Base-by-base conservation (phyloP, 805 yeast genomes). In the Vanderwaltozyma polyspora region DNA sequence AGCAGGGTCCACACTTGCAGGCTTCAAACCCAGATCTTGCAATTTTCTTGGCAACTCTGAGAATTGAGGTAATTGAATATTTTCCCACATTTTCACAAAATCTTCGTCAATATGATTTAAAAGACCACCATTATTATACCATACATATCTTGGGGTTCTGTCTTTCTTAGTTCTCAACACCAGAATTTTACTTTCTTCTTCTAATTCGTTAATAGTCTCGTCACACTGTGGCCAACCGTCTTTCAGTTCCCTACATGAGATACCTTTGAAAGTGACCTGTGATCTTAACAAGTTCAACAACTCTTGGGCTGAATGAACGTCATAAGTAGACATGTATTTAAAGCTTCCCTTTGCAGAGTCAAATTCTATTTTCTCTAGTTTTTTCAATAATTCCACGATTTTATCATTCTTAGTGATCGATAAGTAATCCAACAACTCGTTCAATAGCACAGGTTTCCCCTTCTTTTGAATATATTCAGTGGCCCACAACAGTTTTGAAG, bases 1-100 rank as follows among this genome's bases (percentile, higher is more conserved):
- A 28, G 86, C 83, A n/a, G 98, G 97, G 55, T 91, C 98, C n/a
- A 86, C 91, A 51, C 91, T 81, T 0, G 97, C 89, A 8, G 98
- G 98, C 57, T 86, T 91, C 57, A 91, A 70, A n/a, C 95, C 89
- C 39, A 82, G 76, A 39, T 76, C 83, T 39, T 79, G 71, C 42
- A 91, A 67, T 37, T 75, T 74, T 36, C 78, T 74, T 18, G 94
- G 94, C 40, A 91, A 66, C 36, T 79, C 93, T 34, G 81, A 79
- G 19, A 78, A 75, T 21, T 79, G 78, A 3, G 98, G 98, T 22
- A 89, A 68, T 48, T 76, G 76, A 13, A 84, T 79, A 25, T 64
- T 63, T 38, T 70, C 68, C 98, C 98, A 91, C 70, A 80, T 72
- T 28, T 65, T 69, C 28, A 77, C 78, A 56, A 87, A 91, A 45